Evolutionary conservation across 441 rosid species (phyloP), one percentile per base, ranked within the genome.

Genomic region (Brassica hybrid): DNA sequence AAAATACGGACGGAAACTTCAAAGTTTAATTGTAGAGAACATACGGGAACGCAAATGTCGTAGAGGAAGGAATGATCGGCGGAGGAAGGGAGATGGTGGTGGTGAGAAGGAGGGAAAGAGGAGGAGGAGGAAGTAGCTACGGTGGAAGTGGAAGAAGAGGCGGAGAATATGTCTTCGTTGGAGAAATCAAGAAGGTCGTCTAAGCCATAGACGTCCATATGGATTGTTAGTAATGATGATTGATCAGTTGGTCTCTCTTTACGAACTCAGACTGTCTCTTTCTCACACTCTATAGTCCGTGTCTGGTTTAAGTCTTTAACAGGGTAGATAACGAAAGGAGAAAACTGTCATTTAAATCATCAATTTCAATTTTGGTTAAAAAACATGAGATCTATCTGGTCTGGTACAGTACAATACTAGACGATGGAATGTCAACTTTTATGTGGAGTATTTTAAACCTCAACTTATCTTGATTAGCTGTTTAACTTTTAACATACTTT

Each of bases 1-100:
- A 43, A 19, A 6, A 10, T 7, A 1, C 27, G 27, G 27, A 25
- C 27, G 27, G 27, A 62, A 62, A 38, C 7, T 2, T 7, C 17
- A 18, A 45, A 25, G 18, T 30, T 38, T 8, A 11, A 9, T 2
- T 43, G 14, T 0, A 34, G 30, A 65, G 45, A 19, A 4, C 62
- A 10, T 84, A 91, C 93, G 3, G 89, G 93, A 50, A 89, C 81
- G 19, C 86, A 79, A 74, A 89, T 85, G 60, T 88, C 86, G 81
- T 79, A 72, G 87, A 83, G 86, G 83, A 84, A 80, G 78, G 85
- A 10, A 82, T 83, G 76, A 76, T 34, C 71, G 82, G 77, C 3
- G 81, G 83, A 48, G 73, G 58, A 43, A 27, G 27, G 79, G 78
- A 45, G 74, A 65, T 67, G 79, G 66, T 76, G 71, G 34, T 59